Evolutionary conservation across 768 basidiomycete species (phyloP).

Genomic region (Artomyces pyxidatus): DNA sequence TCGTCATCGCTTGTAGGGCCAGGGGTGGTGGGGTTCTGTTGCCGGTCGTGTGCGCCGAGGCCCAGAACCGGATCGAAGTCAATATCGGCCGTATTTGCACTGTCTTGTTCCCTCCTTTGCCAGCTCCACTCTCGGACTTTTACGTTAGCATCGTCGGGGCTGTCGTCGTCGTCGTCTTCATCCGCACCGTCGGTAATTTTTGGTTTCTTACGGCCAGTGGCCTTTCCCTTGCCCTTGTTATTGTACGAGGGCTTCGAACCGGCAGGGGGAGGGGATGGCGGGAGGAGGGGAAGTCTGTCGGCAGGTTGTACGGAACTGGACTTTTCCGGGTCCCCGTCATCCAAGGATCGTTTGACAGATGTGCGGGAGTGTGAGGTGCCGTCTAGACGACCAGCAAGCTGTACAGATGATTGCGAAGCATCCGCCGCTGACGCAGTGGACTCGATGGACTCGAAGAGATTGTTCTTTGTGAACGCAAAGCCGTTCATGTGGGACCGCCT

Average conservation of each 20-base stretch:
- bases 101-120: slow-evolving; percentile 7
- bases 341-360: slow-evolving; percentile 4
- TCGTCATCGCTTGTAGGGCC: slow-evolving; percentile 24
- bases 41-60: slow-evolving; percentile 8
- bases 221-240: slow-evolving; percentile 32
- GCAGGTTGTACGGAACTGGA: slow-evolving; percentile 16
- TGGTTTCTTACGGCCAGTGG: slow-evolving; percentile 40
- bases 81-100: slow-evolving; percentile 4
- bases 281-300: slow-evolving; percentile 34
- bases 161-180: slow-evolving; percentile 18
- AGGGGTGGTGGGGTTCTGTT: slow-evolving; percentile 7
- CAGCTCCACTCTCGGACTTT: slow-evolving; percentile 22
- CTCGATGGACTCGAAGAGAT: slow-evolving; percentile 7
- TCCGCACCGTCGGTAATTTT: slow-evolving; percentile 28
- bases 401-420: not conserved
- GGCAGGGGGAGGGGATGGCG: slow-evolving; percentile 60
- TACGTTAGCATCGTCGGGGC: slow-evolving; percentile 20
- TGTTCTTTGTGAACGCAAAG: slow-evolving; percentile 7
- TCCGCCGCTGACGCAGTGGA: not conserved
- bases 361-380: not conserved
- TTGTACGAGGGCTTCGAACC: slow-evolving; percentile 13
- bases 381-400: not conserved
- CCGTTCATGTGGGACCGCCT: slow-evolving; percentile 4
- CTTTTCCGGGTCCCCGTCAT: slow-evolving; percentile 7
- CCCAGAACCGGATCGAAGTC: slow-evolving; percentile 11